Conservation (phyloP, 2,329 filamentous ascomycete species). For the Orbilia javanica region DNA sequence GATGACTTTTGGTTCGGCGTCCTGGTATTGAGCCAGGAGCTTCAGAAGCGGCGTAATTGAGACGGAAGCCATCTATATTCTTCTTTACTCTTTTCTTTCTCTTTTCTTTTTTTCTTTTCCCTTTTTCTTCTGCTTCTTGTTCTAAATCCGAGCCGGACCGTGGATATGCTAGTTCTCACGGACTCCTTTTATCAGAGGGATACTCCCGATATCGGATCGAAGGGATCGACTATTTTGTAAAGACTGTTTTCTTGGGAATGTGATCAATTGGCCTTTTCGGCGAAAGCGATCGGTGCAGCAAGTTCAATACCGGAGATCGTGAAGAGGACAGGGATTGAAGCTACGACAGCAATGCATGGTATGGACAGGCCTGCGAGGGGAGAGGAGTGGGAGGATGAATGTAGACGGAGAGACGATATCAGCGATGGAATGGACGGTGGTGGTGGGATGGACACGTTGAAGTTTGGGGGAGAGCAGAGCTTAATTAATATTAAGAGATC, state of each 20-base stretch:
- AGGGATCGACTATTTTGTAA: not conserved
- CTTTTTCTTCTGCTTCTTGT: not conserved
- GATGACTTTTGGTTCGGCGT: conserved; percentile 22
- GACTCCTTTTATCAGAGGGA: not conserved
- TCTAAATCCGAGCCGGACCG: not conserved
- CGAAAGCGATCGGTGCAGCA: not conserved
- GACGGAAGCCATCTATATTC: conserved; percentile 15
- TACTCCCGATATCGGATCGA: conserved; percentile 5
- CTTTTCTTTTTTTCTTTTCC: not conserved
- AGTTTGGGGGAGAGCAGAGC: not conserved
- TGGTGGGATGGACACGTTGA: not conserved
- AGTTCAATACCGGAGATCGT: conserved; percentile 18
- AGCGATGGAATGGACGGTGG: not conserved
- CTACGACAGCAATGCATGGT: conserved; percentile 8
- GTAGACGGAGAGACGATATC: not conserved
- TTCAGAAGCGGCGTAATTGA: conserved; percentile 53
- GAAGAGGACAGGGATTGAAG: conserved; percentile 23
- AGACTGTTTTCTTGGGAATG: not conserved
- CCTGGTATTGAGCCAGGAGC: conserved; percentile 49
- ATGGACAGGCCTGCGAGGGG: not conserved
- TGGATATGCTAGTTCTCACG: not conserved
- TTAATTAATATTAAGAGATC: too few relatives aligned
- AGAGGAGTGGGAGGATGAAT: not conserved
- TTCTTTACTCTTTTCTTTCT: not conserved
- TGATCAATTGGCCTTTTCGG: not conserved